Conservation (phyloP, 345 rosid species). For the Ceriops tagal region DNA sequence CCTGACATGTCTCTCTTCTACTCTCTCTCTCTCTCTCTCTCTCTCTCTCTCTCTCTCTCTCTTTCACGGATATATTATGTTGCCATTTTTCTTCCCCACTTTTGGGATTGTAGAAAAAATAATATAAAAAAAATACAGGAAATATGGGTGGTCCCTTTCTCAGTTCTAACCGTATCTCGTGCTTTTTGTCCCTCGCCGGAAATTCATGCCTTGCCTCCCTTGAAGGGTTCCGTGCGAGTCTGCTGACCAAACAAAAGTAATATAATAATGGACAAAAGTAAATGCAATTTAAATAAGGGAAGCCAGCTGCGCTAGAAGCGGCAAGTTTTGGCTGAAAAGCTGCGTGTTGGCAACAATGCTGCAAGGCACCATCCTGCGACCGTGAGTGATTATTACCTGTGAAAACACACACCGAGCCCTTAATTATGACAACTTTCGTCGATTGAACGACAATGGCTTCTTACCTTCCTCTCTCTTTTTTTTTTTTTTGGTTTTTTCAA, state of each 20-base stretch:
- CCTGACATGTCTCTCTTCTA: conserved; percentile 23
- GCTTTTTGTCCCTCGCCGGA: conserved; percentile 31
- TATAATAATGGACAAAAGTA: background rate
- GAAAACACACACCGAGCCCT: conserved; percentile 13
- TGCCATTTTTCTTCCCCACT: background rate
- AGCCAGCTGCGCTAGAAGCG: conserved; percentile 11
- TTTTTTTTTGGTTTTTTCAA: too few species aligned
- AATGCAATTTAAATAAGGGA: background rate
- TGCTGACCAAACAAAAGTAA: conserved; percentile 12
- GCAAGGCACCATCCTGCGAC: conserved; percentile 10
- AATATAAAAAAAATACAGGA: too few species aligned
- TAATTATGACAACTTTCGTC: conserved; percentile 13
- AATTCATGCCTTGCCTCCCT: conserved; percentile 48
- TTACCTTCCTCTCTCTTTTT: too few species aligned
- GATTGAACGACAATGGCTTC: too few species aligned
- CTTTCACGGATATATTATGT: conserved; percentile 4
- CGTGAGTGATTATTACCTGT: conserved; percentile 17
- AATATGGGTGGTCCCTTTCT: background rate
- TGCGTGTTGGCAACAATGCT: conserved; percentile 3
- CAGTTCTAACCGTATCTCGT: conserved; percentile 1
- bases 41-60: conserved; percentile 16
- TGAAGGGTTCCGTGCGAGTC: conserved; percentile 35
- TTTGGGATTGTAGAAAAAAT: too few species aligned
- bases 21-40: background rate
- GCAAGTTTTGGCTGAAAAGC: conserved; percentile 4